Conservation (phyloP, 768 basidiomycete genomes). For the Leccinum disarticulatum region DNA sequence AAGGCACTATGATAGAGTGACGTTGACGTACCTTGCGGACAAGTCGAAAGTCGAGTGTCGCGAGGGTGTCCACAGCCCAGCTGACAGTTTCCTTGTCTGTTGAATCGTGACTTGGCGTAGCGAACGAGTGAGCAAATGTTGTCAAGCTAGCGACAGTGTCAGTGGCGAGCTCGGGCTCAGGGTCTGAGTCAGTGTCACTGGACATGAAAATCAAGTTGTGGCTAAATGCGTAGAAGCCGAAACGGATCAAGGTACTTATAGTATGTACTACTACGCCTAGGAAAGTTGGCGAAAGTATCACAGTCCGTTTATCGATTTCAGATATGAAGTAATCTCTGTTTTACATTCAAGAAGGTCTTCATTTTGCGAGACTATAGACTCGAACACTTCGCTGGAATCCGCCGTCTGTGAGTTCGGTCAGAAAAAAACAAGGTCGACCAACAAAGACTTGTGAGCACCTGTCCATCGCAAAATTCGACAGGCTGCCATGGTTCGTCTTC, state of each 20-base stretch:
- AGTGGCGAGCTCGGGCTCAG: constrained; percentile 33
- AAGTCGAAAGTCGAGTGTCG: constrained; percentile 30
- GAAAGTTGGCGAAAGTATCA: constrained; percentile 25
- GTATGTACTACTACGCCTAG: neutral
- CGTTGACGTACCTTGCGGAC: constrained; percentile 27
- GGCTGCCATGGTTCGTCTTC: constrained; percentile 78
- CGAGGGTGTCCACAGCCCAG: constrained; percentile 26
- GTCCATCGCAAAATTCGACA: constrained; percentile 61
- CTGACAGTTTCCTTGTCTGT: constrained; percentile 14
- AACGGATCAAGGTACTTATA: constrained; percentile 1
- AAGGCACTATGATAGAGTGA: neutral
- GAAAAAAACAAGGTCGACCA: constrained; percentile 4
- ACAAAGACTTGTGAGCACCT: constrained; percentile 43
- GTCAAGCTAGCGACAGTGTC: constrained; percentile 17
- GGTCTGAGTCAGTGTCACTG: constrained; percentile 62
- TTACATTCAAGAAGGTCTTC: constrained; percentile 51
- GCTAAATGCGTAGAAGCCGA: neutral
- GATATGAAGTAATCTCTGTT: constrained; percentile 54
- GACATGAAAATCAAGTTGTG: constrained; percentile 26
- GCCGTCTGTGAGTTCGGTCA: constrained; percentile 44
- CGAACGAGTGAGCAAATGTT: constrained; percentile 21
- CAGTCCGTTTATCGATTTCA: constrained; percentile 56
- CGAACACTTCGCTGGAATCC: constrained; percentile 57
- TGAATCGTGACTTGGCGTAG: constrained; percentile 3
- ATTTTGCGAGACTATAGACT: constrained; percentile 61